A percentile compares a stretch with the other conserved stretches of the same genome.
Evolutionary conservation across 2,329 filamentous ascomycete genomes (phyloP).

Genomic region (Apiospora malaysiana): DNA sequence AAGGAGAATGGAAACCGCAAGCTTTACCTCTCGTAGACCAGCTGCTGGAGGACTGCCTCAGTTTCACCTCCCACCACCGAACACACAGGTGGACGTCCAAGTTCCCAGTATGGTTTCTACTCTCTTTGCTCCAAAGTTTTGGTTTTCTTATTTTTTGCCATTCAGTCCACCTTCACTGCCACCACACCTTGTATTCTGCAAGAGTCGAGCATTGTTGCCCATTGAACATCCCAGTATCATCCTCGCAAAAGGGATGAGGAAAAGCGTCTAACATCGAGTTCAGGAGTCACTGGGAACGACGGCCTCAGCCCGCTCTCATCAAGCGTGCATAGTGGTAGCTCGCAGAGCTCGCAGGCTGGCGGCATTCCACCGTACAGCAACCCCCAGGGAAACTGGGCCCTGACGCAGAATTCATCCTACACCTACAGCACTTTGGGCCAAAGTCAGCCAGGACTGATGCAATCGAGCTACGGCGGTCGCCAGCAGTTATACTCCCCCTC

Average conservation of each 20-base stretch:
- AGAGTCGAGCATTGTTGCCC: slow-evolving; percentile 9
- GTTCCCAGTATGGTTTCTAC: slow-evolving; percentile 40
- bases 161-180: slow-evolving; percentile 7
- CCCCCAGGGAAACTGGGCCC: slow-evolving; percentile 64
- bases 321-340: slow-evolving; percentile 65
- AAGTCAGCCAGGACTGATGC: slow-evolving; percentile 50
- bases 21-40: slow-evolving; percentile 73
- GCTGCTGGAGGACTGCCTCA: slow-evolving; percentile 70
- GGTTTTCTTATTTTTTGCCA: no score
- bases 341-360: slow-evolving; percentile 61
- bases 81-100: slow-evolving; percentile 41
- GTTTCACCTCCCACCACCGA: slow-evolving; percentile 40
- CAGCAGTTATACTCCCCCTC: slow-evolving; percentile 40
- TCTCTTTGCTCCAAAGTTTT: neutral
- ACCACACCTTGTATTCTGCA: slow-evolving; percentile 1
- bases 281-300: slow-evolving; percentile 59
- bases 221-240: neutral
- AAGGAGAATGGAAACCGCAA: slow-evolving; percentile 43
- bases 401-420: slow-evolving; percentile 56
- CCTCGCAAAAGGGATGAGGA: slow-evolving; percentile 20
- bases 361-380: slow-evolving; percentile 61
- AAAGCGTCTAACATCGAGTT: slow-evolving; percentile 45
- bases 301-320: slow-evolving; percentile 67
- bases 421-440: slow-evolving; percentile 63
- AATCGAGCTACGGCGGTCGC: slow-evolving; percentile 47